Evolutionary conservation across 1,139 yeast genomes (phyloP).

Genomic region (Sugiyamaella novakii): DNA sequence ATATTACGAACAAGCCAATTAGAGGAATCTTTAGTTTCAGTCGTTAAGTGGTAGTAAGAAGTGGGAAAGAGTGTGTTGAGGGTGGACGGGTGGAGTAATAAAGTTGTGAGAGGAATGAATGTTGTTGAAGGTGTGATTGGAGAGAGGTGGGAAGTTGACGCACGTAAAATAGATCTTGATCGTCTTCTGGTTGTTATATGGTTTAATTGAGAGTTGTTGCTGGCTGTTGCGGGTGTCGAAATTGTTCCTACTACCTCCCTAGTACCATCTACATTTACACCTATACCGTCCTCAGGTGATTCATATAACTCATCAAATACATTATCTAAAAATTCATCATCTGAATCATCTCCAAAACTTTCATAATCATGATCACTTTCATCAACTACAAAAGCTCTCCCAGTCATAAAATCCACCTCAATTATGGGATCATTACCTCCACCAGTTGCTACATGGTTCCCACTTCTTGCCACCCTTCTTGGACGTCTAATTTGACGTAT

Average conservation of each 20-base stretch:
- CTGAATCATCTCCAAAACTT: constrained; percentile 2
- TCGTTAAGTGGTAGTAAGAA: not conserved
- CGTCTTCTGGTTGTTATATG: not conserved
- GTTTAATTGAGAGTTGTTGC: not conserved
- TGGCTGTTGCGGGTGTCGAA: too few species aligned
- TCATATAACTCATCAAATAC: not conserved
- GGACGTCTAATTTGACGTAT: not conserved
- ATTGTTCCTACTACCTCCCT: too few species aligned
- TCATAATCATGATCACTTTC: constrained; percentile 2
- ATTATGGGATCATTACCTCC: not conserved
- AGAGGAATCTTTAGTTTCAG: not conserved
- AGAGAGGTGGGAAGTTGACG: not conserved
- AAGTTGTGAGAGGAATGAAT: not conserved
- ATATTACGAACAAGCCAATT: constrained; percentile 3
- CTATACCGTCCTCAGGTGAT: not conserved
- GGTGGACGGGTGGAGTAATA: not conserved
- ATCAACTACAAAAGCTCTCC: not conserved
- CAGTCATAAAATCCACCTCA: not conserved
- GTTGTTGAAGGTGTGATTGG: not conserved
- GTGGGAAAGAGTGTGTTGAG: not conserved
- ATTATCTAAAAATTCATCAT: not conserved
- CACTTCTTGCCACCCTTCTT: not conserved
- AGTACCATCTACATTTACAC: not conserved
- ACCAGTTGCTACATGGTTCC: not conserved
- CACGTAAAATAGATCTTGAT: not conserved